Base-by-base conservation (phyloP, 2,329 filamentous ascomycete genomes). In the Coniochaeta sp. region DNA sequence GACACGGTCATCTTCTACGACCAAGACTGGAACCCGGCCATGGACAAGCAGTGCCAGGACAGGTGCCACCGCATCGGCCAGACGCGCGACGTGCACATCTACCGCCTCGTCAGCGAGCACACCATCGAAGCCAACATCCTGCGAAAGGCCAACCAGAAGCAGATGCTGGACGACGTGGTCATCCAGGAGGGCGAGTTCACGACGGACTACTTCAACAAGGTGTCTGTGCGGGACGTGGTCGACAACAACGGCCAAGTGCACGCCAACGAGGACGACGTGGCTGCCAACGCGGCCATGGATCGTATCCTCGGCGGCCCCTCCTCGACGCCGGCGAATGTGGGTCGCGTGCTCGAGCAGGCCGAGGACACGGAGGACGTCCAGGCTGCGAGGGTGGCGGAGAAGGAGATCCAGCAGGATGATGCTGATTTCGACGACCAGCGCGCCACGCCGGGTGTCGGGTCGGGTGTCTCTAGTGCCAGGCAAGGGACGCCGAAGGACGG, bases 1-100 rank as follows among this genome's bases (percentile, higher is more conserved):
- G 95, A 98, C 72, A 96, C 93, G 0, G 95, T 99, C 68, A 97
- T 99, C 66, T 99, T 99, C 74, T 99, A 98, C 75, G 95, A 99
- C 70, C 87, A 98, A 62, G 95, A 99, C 72, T 99, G 96, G 96
- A 99, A 99, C 69, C 95, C 95, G 0, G 95, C 96, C 58, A 99
- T 99, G 95, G 95, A 99, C 78, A 96, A 96, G 74, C 95, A 99
- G 74, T 99, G 95, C 69, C 96, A 99, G 76, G 96, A 99, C 72
- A 86, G 95, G 68, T 96, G 91, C 68, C 95, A 99, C 76, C 91
- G 95, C 65, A 99, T 99, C 66, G 95, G 95, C 1, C 95, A 99
- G 74, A 98, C 95, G 0, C 88, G 95, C 33, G 95, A 99, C 71
- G 95, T 99, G 34, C 93, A 98, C 73, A 98, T 99, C 62, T 99